These are phyloP conservation scores for Candida glucosophila DNA, from an alignment of 1,139 yeast genomes.

Conservation along the genomic window DNA sequence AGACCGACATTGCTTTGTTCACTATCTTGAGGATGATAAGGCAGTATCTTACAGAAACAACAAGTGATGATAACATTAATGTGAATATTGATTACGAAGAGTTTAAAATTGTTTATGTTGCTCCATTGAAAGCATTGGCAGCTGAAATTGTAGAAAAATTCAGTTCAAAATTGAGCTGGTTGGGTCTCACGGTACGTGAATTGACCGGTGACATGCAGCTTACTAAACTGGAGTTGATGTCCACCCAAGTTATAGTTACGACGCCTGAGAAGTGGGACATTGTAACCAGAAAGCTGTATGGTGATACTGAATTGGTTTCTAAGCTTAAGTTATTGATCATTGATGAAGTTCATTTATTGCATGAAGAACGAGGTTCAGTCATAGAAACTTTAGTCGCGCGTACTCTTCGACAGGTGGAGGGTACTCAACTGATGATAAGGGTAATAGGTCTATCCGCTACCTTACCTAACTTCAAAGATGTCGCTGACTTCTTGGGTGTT, in stretches of 20 bases:
- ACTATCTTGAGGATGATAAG: constrained; percentile 77
- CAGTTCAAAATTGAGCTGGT: constrained; percentile 67
- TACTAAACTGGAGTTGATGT: constrained; percentile 70
- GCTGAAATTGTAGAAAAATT: constrained; percentile 95
- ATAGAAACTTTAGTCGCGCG: constrained; percentile 94
- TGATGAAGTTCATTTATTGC: constrained; percentile 93
- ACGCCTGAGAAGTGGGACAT: constrained; percentile 99
- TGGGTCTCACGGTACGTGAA: constrained; percentile 81
- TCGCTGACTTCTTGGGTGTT: constrained; percentile 91
- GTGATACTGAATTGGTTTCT: constrained; percentile 79
- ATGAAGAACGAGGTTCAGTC: constrained; percentile 97
- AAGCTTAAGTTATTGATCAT: constrained; percentile 81
- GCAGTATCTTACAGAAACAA: constrained; percentile 46
- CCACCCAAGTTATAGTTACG: constrained; percentile 87
- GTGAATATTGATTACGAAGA: constrained; percentile 69
- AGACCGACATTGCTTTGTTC: constrained; percentile 90
- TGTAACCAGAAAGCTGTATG: constrained; percentile 80
- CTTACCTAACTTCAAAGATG: constrained; percentile 86
- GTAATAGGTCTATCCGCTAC: constrained; percentile 98
- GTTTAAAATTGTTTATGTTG: constrained; percentile 88
- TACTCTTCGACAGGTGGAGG: constrained; percentile 88
- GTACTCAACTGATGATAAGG: constrained; percentile 88
- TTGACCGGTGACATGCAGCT: constrained; percentile 97
- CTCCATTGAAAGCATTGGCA: constrained; percentile 93
- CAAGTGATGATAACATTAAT: constrained; percentile 36